Conservation (phyloP, 768 basidiomycete genomes). For the Trametes villosa region DNA sequence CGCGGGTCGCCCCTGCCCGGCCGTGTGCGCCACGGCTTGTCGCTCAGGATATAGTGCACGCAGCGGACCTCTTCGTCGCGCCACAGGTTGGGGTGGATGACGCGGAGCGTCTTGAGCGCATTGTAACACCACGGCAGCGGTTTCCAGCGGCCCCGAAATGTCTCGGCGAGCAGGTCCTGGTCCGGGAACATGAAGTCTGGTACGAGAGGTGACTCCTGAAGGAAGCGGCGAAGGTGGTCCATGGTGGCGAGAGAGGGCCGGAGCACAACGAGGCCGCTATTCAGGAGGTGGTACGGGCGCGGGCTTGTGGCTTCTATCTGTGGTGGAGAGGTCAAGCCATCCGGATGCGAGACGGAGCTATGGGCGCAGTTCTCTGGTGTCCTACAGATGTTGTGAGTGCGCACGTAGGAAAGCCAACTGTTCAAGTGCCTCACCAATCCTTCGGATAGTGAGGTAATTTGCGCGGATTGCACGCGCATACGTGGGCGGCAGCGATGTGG, state of each 20-base stretch:
- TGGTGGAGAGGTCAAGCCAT: too few species aligned
- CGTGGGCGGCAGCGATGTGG: slow-evolving; percentile 87
- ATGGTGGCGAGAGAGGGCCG: slow-evolving; percentile 77
- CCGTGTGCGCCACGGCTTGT: slow-evolving; percentile 83
- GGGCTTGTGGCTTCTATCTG: slow-evolving; percentile 51
- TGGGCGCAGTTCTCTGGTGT: slow-evolving; percentile 89
- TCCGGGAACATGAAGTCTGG: slow-evolving; percentile 78
- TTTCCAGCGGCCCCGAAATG: slow-evolving; percentile 79
- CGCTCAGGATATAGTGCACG: slow-evolving; percentile 83
- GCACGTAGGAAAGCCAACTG: neutral
- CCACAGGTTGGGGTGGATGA: slow-evolving; percentile 79
- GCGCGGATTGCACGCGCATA: slow-evolving; percentile 93
- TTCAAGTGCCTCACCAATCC: slow-evolving; percentile 65
- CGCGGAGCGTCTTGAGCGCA: slow-evolving; percentile 82
- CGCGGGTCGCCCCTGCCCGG: slow-evolving; percentile 40
- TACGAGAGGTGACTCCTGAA: slow-evolving; percentile 59
- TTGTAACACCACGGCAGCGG: slow-evolving; percentile 90
- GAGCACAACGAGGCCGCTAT: slow-evolving; percentile 88
- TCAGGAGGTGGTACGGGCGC: slow-evolving; percentile 81
- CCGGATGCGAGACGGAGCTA: slow-evolving; percentile 52
- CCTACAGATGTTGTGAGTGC: slow-evolving; percentile 52
- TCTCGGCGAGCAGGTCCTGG: slow-evolving; percentile 86
- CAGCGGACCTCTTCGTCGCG: slow-evolving; percentile 83
- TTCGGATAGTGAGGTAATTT: slow-evolving; percentile 84
- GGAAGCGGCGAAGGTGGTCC: slow-evolving; percentile 55